A percentile compares a stretch with the other conserved stretches of the same genome.
Conservation (phyloP, 306 rosid species). For the Gillenia trifoliata region DNA sequence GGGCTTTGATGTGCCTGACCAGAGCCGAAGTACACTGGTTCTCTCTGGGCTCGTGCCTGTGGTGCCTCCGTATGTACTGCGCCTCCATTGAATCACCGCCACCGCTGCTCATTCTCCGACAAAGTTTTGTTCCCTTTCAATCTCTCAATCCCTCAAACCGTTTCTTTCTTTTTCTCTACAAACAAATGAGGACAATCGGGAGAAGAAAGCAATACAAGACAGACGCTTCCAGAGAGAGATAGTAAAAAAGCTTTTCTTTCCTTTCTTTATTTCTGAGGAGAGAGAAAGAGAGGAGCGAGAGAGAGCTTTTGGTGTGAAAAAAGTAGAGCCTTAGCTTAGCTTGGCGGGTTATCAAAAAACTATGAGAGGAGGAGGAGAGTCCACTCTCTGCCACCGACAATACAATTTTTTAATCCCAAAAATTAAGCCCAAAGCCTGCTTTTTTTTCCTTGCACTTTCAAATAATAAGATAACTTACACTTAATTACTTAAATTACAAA, state of each 20-base stretch:
- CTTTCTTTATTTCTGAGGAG: slow-evolving; percentile 2
- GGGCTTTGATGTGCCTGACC: slow-evolving; percentile 82
- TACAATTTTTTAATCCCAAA: not conserved
- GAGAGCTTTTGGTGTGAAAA: slow-evolving; percentile 25
- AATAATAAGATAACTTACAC: not conserved
- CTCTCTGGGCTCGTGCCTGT: slow-evolving; percentile 64
- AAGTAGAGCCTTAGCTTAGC: slow-evolving; percentile 29
- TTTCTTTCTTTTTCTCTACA: not conserved
- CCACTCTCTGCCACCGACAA: slow-evolving; percentile 54
- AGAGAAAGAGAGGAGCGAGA: slow-evolving; percentile 23
- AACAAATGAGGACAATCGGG: not conserved
- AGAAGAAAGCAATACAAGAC: slow-evolving; percentile 2
- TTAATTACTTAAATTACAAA: no score
- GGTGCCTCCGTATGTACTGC: slow-evolving; percentile 84
- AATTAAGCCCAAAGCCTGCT: not conserved
- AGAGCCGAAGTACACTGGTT: slow-evolving; percentile 90
- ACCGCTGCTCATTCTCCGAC: slow-evolving; percentile 43
- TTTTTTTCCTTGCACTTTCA: not conserved
- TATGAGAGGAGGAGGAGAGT: slow-evolving; percentile 8
- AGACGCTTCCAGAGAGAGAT: slow-evolving; percentile 14
- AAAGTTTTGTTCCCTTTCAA: not conserved
- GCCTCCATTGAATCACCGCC: slow-evolving; percentile 53
- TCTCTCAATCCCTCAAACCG: not conserved
- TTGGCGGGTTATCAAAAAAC: slow-evolving; percentile 39
- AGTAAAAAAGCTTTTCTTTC: not conserved